phyloP scores from a whole-genome alignment of 164 flowering plant species.

The Vitis rupestris region DNA sequence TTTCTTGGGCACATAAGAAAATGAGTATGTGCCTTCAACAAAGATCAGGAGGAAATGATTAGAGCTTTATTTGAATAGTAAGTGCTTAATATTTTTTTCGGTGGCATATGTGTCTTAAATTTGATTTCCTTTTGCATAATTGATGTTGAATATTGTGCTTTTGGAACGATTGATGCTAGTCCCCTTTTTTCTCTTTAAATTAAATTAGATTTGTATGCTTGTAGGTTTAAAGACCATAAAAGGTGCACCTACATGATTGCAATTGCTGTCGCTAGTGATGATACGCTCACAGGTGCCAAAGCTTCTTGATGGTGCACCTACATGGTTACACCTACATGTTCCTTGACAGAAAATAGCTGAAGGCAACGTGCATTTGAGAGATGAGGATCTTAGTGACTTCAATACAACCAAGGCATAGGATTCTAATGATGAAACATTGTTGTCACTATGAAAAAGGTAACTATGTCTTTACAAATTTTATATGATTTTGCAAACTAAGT shows the following conservation, averaged over 20 bases:
- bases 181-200: background rate
- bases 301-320: constrained; percentile 33
- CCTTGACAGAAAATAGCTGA: constrained; percentile 37
- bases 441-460: constrained; percentile 44
- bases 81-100: constrained; percentile 24
- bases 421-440: constrained; percentile 64
- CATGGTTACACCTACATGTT: constrained; percentile 26
- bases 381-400: constrained; percentile 28
- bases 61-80: constrained; percentile 77
- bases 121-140: background rate
- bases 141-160: background rate
- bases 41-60: constrained; percentile 64
- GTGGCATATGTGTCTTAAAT: constrained; percentile 1
- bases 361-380: constrained; percentile 27
- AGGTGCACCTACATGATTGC: constrained; percentile 92
- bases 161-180: background rate
- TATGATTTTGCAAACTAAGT: no score
- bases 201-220: constrained; percentile 6
- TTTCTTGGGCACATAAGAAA: constrained; percentile 50
- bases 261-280: constrained; percentile 61
- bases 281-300: constrained; percentile 59
- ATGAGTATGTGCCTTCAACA: constrained; percentile 63
- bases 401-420: constrained; percentile 24
- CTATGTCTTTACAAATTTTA: no score
- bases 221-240: constrained; percentile 77